Evolutionary conservation across 139 green algal species (phyloP).

Genomic region (Nannochloris sp.): DNA sequence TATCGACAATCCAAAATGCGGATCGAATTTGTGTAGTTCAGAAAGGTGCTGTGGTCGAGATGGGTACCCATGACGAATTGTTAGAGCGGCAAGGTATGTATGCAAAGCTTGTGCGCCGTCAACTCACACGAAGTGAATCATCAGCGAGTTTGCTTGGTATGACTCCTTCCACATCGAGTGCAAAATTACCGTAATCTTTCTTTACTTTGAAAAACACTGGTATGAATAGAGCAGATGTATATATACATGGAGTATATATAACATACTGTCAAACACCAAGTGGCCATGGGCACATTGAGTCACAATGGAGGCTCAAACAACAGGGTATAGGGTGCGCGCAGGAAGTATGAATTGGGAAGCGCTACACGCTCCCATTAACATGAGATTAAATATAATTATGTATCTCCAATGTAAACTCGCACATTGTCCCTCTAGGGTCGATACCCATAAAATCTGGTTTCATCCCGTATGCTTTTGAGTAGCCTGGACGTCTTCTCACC

Average conservation of each 20-base stretch:
- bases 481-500: too few relatives aligned
- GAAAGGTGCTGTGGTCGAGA: constrained; percentile 44
- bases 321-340: too few relatives aligned
- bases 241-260: neutral
- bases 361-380: neutral
- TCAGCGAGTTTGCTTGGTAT: neutral
- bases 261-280: neutral
- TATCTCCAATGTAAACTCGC: neutral
- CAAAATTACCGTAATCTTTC: neutral
- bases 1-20: constrained; percentile 79
- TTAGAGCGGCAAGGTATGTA: constrained; percentile 46
- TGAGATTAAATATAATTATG: neutral
- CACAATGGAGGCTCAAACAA: too few relatives aligned
- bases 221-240: neutral
- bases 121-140: constrained; percentile 25
- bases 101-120: constrained; percentile 40
- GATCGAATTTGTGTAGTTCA: constrained; percentile 66
- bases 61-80: constrained; percentile 48
- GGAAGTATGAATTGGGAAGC: too few relatives aligned
- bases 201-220: neutral
- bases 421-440: neutral
- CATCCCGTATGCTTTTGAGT: too few relatives aligned
- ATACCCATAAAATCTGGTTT: too few relatives aligned
- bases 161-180: neutral
- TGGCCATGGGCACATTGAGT: too few relatives aligned